phyloP scores from a whole-genome alignment of 257 asterid genomes.

The Mentha longifolia region DNA sequence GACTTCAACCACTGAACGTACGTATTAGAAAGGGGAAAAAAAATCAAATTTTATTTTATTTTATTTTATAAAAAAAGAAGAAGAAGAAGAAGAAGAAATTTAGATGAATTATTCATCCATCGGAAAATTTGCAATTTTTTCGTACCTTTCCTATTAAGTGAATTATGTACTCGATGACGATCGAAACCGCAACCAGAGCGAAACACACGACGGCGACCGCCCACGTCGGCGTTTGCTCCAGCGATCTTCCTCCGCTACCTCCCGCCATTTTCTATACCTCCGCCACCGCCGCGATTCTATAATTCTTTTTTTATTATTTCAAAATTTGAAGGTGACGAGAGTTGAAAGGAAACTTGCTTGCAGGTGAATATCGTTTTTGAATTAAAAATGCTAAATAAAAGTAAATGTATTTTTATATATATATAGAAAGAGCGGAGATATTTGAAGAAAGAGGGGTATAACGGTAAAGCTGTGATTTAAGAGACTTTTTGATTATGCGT shows the following conservation, averaged over 20 bases:
- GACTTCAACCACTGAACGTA: slow-evolving; percentile 76
- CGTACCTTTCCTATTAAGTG: slow-evolving; percentile 76
- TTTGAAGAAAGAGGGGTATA: slow-evolving; percentile 4
- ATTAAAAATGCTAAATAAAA: not conserved
- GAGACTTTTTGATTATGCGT: slow-evolving; percentile 24
- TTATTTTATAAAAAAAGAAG: too few relatives aligned
- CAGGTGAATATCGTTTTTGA: not conserved
- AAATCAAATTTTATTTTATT: not conserved
- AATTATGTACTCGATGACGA: slow-evolving; percentile 67
- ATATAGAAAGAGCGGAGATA: not conserved
- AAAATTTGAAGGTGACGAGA: too few relatives aligned
- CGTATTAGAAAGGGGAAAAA: too few relatives aligned
- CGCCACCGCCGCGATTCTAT: slow-evolving; percentile 22
- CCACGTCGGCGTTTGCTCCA: slow-evolving; percentile 94
- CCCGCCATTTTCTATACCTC: slow-evolving; percentile 60
- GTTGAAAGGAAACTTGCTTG: not conserved
- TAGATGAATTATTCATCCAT: not conserved
- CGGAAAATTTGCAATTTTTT: not conserved
- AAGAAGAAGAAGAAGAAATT: not conserved
- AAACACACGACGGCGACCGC: slow-evolving; percentile 87
- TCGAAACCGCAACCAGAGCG: slow-evolving; percentile 65
- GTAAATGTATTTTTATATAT: not conserved
- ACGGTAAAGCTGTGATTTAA: not conserved
- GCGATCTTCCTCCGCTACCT: slow-evolving; percentile 64
- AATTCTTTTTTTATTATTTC: not conserved